Evolutionary conservation across 116 monocot genomes (phyloP).

Genomic region (Cymodocea nodosa): DNA sequence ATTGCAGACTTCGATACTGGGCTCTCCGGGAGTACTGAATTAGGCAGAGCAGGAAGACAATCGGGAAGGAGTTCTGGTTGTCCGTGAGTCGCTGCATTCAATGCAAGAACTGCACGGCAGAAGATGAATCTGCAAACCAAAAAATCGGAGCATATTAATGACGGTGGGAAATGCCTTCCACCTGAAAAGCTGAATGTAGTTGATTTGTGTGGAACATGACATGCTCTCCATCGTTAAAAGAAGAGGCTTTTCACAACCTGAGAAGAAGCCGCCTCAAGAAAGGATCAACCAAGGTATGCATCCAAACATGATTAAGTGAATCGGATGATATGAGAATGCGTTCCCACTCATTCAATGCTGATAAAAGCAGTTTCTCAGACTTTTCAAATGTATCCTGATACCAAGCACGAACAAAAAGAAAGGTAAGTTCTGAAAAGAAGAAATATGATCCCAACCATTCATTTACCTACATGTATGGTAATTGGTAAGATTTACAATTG

Average conservation of each 20-base stretch:
- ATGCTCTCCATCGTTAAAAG: not conserved
- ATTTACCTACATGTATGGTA: not conserved
- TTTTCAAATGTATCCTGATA: constrained; percentile 65
- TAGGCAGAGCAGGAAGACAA: constrained; percentile 59
- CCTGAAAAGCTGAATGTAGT: too few species aligned
- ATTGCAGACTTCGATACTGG: constrained; percentile 31
- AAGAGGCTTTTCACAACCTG: constrained; percentile 27
- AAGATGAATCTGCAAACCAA: constrained; percentile 61
- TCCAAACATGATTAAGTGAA: constrained; percentile 68
- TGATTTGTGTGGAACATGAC: not conserved
- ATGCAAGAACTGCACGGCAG: constrained; percentile 48
- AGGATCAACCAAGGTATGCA: constrained; percentile 71
- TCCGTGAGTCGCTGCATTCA: constrained; percentile 22
- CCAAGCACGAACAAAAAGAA: not conserved
- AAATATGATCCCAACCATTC: not conserved
- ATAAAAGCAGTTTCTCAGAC: constrained; percentile 58
- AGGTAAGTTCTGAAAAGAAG: not conserved
- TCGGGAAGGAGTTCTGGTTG: constrained; percentile 42
- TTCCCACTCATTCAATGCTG: constrained; percentile 51
- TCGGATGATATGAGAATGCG: constrained; percentile 25
- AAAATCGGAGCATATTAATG: not conserved
- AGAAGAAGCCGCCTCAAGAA: constrained; percentile 80
- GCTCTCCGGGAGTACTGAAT: constrained; percentile 32
- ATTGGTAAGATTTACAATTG: too few species aligned
- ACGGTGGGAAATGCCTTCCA: too few species aligned